Evolutionary conservation across 2,329 filamentous ascomycete species (phyloP).

Genomic region (Diaporthe sp.): DNA sequence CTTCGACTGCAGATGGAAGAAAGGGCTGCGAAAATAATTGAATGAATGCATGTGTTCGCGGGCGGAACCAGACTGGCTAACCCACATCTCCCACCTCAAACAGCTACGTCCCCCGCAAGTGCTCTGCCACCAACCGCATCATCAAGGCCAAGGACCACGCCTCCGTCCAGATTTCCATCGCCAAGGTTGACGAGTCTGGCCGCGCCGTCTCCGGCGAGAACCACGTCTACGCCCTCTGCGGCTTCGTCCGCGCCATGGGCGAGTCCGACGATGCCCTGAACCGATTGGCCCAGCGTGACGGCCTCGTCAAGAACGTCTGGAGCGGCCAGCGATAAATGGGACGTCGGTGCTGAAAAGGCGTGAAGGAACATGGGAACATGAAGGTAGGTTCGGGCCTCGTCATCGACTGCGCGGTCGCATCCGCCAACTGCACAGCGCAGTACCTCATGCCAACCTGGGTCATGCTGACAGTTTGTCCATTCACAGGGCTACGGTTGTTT

Average conservation of each 20-base stretch:
- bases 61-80: conserved; percentile 46
- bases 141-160: conserved; percentile 99
- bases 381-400: conserved; percentile 39
- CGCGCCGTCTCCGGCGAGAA: conserved; percentile 94
- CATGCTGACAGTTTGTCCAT: conserved; percentile 8
- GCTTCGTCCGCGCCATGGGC: conserved; percentile 97
- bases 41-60: conserved; percentile 1
- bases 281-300: conserved; percentile 94
- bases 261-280: conserved; percentile 98
- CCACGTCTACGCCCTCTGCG: conserved; percentile 97
- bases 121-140: conserved; percentile 98
- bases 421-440: not conserved
- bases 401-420: not conserved
- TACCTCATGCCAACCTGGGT: not conserved
- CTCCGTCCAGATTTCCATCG: conserved; percentile 96
- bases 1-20: conserved; percentile 28
- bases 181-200: conserved; percentile 99
- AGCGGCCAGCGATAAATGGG: conserved; percentile 74
- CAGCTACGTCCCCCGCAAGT: conserved; percentile 99
- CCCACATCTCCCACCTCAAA: conserved; percentile 43
- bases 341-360: conserved; percentile 41
- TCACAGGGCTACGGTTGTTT: conserved; percentile 40
- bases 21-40: conserved; percentile 23
- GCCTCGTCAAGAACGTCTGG: conserved; percentile 98
- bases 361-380: conserved; percentile 45